Percentiles rank a stretch among this genome's conserved stretches.
Conservation (phyloP, 2,329 filamentous ascomycete species). For the Erysiphe neolycopersici region DNA sequence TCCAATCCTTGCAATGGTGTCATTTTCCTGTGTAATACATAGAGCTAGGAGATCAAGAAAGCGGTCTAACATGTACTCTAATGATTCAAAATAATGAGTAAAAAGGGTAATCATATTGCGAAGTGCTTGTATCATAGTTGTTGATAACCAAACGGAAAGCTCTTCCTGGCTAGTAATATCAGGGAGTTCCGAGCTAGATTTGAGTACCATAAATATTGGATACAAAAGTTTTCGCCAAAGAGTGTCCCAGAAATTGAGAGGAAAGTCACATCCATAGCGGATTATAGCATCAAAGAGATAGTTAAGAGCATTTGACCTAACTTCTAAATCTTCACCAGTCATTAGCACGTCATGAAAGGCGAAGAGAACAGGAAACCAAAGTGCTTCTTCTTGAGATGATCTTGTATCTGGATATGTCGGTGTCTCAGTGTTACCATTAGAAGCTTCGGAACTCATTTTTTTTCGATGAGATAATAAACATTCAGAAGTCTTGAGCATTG, state of each 20-base stretch:
- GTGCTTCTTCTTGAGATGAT: conserved; percentile 85
- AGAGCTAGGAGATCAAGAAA: conserved; percentile 83
- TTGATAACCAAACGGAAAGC: conserved; percentile 92
- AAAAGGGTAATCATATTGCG: conserved; percentile 97
- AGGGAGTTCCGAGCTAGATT: conserved; percentile 86
- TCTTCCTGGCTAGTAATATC: conserved; percentile 93
- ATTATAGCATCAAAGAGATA: conserved; percentile 93
- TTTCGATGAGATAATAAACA: conserved; percentile 57
- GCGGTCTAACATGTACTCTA: conserved; percentile 96
- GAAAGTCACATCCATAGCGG: conserved; percentile 72
- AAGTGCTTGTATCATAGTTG: conserved; percentile 95
- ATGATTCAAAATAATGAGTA: conserved; percentile 87
- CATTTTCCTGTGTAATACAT: conserved; percentile 97
- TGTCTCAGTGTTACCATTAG: conserved; percentile 14
- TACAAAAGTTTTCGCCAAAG: conserved; percentile 92
- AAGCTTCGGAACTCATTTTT: conserved; percentile 15
- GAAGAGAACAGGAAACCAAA: conserved; percentile 95
- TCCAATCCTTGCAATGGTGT: conserved; percentile 90
- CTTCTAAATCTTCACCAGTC: conserved; percentile 95
- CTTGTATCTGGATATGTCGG: conserved; percentile 35
- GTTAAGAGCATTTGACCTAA: conserved; percentile 68
- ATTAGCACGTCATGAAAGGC: conserved; percentile 97
- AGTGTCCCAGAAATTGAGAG: conserved; percentile 91
- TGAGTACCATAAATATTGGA: conserved; percentile 93
- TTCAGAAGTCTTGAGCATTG: conserved; percentile 87